A percentile compares a stretch with the other conserved stretches of the same genome.
Conservation (phyloP, 208 protist species). For the Wallacemonas rigidus region DNA sequence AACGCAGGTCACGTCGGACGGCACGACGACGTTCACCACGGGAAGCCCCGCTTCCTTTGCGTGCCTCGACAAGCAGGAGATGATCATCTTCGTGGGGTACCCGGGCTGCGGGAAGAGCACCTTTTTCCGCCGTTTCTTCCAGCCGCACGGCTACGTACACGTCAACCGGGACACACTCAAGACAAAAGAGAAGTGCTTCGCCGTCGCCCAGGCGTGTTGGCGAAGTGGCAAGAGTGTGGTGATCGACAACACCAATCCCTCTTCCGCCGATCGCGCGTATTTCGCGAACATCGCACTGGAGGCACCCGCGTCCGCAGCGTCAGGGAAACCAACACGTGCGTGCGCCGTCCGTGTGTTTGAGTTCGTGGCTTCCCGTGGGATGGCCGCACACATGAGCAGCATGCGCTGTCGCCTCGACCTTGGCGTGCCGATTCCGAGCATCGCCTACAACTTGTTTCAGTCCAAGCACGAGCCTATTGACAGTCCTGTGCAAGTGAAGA, state of each 20-base stretch:
- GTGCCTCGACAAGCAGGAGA: slow-evolving; percentile 46
- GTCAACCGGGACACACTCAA: slow-evolving; percentile 84
- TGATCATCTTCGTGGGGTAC: slow-evolving; percentile 86
- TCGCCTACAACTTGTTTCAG: slow-evolving; percentile 66
- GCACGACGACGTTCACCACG: slow-evolving; percentile 15
- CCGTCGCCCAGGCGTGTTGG: slow-evolving; percentile 41
- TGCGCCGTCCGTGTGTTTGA: slow-evolving; percentile 60
- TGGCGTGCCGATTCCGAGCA: slow-evolving; percentile 37
- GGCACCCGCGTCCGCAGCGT: neutral
- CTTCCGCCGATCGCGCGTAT: slow-evolving; percentile 36
- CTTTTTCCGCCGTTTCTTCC: slow-evolving; percentile 83
- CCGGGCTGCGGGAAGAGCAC: slow-evolving; percentile 91
- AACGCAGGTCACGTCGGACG: slow-evolving; percentile 24
- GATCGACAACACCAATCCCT: slow-evolving; percentile 93
- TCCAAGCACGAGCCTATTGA: slow-evolving; percentile 37
- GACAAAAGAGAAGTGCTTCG: slow-evolving; percentile 69
- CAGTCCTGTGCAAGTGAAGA: slow-evolving; percentile 33
- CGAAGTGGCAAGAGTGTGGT: slow-evolving; percentile 70
- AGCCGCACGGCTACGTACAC: slow-evolving; percentile 74
- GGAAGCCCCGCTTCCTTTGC: slow-evolving; percentile 26
- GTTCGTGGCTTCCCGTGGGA: slow-evolving; percentile 48
- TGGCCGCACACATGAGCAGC: slow-evolving; percentile 83
- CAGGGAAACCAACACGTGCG: neutral
- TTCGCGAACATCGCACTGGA: slow-evolving; percentile 61
- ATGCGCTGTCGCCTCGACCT: slow-evolving; percentile 50